Evolutionary conservation across 2,329 filamentous ascomycete species (phyloP).

Genomic region (Fonsecaea pedrosoi): DNA sequence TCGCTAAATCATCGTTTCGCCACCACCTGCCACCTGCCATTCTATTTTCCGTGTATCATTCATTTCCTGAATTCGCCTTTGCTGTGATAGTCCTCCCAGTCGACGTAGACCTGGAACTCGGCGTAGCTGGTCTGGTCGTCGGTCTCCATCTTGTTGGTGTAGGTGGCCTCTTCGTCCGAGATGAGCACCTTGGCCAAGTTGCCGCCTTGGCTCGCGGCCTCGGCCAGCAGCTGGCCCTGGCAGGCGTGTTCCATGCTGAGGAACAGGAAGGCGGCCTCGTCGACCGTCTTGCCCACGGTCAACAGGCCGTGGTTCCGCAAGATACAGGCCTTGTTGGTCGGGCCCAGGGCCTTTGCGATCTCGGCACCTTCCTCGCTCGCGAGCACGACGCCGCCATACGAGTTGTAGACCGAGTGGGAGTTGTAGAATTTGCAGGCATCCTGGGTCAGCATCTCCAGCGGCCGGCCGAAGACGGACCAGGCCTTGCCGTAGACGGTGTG

Average conservation of each 20-base stretch:
- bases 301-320: conserved; percentile 75
- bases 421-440: conserved; percentile 49
- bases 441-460: conserved; percentile 71
- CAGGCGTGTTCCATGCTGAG: conserved; percentile 72
- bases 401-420: conserved; percentile 68
- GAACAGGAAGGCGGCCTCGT: conserved; percentile 76
- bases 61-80: conserved; percentile 42
- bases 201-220: conserved; percentile 64
- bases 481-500: conserved; percentile 72
- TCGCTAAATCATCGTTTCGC: not conserved
- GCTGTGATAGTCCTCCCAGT: conserved; percentile 41
- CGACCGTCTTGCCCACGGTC: conserved; percentile 73
- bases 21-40: not conserved
- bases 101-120: conserved; percentile 43
- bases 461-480: conserved; percentile 69
- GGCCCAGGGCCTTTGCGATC: conserved; percentile 68
- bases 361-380: conserved; percentile 68
- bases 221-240: conserved; percentile 70
- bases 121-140: conserved; percentile 41
- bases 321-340: conserved; percentile 65
- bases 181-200: conserved; percentile 60
- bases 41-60: conserved; percentile 4
- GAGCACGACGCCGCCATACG: conserved; percentile 70
- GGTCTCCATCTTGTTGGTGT: conserved; percentile 41
- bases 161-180: conserved; percentile 50